These are phyloP conservation scores for Purpureocillium takamizusanense DNA, from an alignment of 2,329 filamentous ascomycete species.

Conservation along the genomic window DNA sequence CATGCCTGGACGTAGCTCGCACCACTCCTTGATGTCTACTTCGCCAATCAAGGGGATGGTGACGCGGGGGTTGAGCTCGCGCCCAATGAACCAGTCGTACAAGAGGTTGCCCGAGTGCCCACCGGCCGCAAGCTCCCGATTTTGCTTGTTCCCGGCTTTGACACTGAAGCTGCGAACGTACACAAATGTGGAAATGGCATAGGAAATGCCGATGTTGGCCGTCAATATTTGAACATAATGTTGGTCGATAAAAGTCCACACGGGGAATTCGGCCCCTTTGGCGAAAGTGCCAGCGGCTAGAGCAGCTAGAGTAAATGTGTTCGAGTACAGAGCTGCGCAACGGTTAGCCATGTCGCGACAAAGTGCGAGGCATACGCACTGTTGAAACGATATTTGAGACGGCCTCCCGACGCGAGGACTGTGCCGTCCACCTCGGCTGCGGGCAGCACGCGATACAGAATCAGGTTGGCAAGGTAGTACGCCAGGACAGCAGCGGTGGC, in stretches of 20 bases:
- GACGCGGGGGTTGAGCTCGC: slow-evolving; percentile 85
- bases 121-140: slow-evolving; percentile 72
- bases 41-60: slow-evolving; percentile 71
- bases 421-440: slow-evolving; percentile 63
- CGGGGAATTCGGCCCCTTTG: slow-evolving; percentile 71
- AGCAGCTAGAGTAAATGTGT: slow-evolving; percentile 61
- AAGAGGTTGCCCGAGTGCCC: slow-evolving; percentile 76
- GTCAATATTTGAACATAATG: slow-evolving; percentile 84
- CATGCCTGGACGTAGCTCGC: slow-evolving; percentile 86
- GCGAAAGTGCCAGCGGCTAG: slow-evolving; percentile 65
- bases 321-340: slow-evolving; percentile 61
- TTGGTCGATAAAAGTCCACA: slow-evolving; percentile 90
- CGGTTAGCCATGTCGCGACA: neutral
- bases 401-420: slow-evolving; percentile 59
- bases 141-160: slow-evolving; percentile 60
- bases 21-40: slow-evolving; percentile 83
- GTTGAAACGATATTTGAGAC: slow-evolving; percentile 76
- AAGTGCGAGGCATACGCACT: slow-evolving; percentile 35
- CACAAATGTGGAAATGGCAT: slow-evolving; percentile 63
- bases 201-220: slow-evolving; percentile 70
- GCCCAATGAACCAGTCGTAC: slow-evolving; percentile 95
- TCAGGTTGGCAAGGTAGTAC: slow-evolving; percentile 69
- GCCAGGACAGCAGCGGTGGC: slow-evolving; percentile 62
- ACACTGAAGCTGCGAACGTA: slow-evolving; percentile 79
- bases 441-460: slow-evolving; percentile 70